phyloP scores from a whole-genome alignment of 345 rosid species.

The Hypericum androsaemum region DNA sequence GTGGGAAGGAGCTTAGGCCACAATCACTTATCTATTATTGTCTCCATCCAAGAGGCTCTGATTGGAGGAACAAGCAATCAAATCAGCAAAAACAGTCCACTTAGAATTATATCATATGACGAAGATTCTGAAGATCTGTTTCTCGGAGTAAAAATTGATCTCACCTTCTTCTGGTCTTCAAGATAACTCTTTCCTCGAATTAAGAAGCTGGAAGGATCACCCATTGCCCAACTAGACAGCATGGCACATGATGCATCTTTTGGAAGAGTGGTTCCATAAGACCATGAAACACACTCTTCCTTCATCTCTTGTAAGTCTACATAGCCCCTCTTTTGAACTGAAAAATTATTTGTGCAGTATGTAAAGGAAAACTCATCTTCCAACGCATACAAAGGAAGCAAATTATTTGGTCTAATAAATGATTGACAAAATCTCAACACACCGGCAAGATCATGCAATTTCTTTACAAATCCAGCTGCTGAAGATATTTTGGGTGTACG shows the following conservation, averaged over 20 bases:
- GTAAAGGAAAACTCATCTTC: background rate
- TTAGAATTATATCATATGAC: no score
- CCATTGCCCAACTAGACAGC: conserved; percentile 71
- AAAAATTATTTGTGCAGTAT: background rate
- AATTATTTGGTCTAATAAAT: no score
- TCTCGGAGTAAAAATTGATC: background rate
- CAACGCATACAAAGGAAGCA: no score
- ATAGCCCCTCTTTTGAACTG: conserved; percentile 76
- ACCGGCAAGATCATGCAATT: conserved; percentile 72
- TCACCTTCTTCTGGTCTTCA: conserved; percentile 61
- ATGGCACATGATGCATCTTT: conserved; percentile 39
- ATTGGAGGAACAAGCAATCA: no score
- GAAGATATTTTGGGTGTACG: conserved; percentile 40
- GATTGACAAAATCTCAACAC: no score
- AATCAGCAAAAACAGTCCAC: no score
- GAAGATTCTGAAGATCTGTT: no score
- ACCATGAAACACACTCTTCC: conserved; percentile 28
- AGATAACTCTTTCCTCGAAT: conserved; percentile 72
- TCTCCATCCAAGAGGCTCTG: no score
- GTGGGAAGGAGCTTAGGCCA: no score
- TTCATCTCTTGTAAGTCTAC: conserved; percentile 48
- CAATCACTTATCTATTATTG: no score
- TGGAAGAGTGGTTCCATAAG: conserved; percentile 67
- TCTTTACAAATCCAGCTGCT: conserved; percentile 58
- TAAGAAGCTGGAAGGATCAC: conserved; percentile 64